Conservation (phyloP, 139 green algal genomes). For the Haematococcus lacustris region DNA sequence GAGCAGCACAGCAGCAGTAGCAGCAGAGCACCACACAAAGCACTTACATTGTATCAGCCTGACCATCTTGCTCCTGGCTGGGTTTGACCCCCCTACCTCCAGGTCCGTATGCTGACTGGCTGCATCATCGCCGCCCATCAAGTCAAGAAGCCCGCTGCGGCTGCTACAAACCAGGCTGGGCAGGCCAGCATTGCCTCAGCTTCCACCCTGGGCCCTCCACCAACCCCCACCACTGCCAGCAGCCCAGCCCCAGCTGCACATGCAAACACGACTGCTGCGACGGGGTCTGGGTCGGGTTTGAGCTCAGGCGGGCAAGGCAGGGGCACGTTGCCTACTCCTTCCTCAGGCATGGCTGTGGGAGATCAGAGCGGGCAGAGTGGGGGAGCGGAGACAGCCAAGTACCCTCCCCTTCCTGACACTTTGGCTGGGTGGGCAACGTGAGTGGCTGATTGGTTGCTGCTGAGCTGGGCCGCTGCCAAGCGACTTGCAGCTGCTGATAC, state of each 20-base stretch:
- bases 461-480: too few species aligned
- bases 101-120: slow-evolving; percentile 11
- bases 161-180: background rate
- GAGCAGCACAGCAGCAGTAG: too few species aligned
- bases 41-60: too few species aligned
- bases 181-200: background rate
- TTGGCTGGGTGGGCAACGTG: slow-evolving; percentile 25
- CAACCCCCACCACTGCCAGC: background rate
- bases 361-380: too few species aligned
- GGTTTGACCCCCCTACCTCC: background rate
- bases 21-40: too few species aligned
- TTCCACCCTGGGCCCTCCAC: background rate
- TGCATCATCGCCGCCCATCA: slow-evolving; percentile 7
- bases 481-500: too few species aligned
- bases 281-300: too few species aligned
- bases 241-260: background rate
- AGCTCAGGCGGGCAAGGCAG: too few species aligned
- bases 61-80: too few species aligned
- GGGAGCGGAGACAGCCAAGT: background rate
- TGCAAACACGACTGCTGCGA: background rate
- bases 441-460: too few species aligned
- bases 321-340: too few species aligned
- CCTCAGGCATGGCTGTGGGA: too few species aligned
- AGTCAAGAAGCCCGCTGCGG: slow-evolving; percentile 1
- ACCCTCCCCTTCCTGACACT: slow-evolving; percentile 22